These are phyloP conservation scores for Phytophthora brassicae DNA, from an alignment of 352 stramenopile genomes.

Conservation along the genomic window DNA sequence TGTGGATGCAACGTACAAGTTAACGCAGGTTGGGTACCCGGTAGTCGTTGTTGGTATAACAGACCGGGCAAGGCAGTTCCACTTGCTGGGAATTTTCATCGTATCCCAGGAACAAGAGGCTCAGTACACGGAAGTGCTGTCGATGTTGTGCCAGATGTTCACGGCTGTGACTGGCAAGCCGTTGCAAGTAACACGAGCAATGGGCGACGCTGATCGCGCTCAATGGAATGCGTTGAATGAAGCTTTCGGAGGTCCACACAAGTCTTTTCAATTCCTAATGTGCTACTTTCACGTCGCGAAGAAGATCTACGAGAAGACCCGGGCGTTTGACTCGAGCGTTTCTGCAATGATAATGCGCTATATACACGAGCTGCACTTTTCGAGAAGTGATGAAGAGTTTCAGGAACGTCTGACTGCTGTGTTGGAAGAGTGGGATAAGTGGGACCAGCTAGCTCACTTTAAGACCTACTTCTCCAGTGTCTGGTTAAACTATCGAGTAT, in stretches of 20 bases:
- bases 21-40: slow-evolving; percentile 7
- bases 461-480: background rate
- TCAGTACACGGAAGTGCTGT: background rate
- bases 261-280: slow-evolving; percentile 12
- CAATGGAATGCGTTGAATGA: slow-evolving; percentile 13
- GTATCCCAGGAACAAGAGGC: background rate
- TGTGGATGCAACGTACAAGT: slow-evolving; percentile 21
- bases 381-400: background rate
- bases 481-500: slow-evolving; percentile 4
- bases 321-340: background rate
- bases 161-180: background rate
- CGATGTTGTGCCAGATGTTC: background rate
- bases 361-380: slow-evolving; percentile 6
- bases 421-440: slow-evolving; percentile 2
- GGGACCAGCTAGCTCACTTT: background rate
- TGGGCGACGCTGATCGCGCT: slow-evolving; percentile 16
- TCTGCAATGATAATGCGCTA: background rate
- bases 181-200: slow-evolving; percentile 2
- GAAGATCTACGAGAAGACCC: slow-evolving; percentile 26
- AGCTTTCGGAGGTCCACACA: background rate
- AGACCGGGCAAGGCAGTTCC: slow-evolving; percentile 9
- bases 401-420: background rate
- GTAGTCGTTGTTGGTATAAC: slow-evolving; percentile 12
- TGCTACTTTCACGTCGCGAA: slow-evolving; percentile 35
- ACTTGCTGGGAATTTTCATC: slow-evolving; percentile 12